Conservation (phyloP, 75 land plant genomes). For the Pinus albicaulis region DNA sequence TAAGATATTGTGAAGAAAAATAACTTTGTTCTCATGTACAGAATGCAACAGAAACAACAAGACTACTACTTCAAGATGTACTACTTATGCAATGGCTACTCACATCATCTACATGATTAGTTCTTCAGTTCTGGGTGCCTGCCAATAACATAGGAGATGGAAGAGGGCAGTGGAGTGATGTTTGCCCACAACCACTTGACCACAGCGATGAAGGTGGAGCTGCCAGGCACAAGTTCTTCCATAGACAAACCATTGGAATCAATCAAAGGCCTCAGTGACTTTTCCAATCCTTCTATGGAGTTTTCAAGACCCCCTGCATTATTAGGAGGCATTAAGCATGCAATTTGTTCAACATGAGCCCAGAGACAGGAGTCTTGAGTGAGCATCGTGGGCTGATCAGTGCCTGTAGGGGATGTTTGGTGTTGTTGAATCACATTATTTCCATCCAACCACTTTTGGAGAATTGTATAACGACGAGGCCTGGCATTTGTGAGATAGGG, state of each 20-base stretch:
- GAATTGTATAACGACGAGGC: background rate
- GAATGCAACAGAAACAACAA: no score
- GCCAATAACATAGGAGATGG: no score
- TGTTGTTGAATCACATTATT: background rate
- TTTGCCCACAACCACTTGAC: no score
- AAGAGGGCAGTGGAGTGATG: no score
- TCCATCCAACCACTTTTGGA: slow-evolving; percentile 2
- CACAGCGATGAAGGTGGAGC: no score
- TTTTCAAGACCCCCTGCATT: slow-evolving; percentile 8
- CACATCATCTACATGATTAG: no score
- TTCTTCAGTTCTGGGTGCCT: no score
- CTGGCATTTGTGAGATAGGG: slow-evolving; percentile 26
- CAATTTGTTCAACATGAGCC: slow-evolving; percentile 8
- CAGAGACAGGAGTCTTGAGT: slow-evolving; percentile 4
- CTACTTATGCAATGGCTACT: no score
- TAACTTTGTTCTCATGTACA: no score
- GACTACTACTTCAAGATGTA: no score
- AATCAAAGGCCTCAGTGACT: slow-evolving; percentile 10
- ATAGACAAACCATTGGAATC: slow-evolving; percentile 2
- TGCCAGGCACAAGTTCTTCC: slow-evolving; percentile 11
- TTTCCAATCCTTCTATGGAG: slow-evolving; percentile 6
- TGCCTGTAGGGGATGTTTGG: background rate
- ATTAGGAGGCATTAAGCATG: background rate
- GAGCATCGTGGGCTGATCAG: background rate
- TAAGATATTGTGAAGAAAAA: no score